These are phyloP conservation scores for Chrysoporthe puriensis DNA, from an alignment of 2,329 filamentous ascomycete genomes.

Conservation along the genomic window DNA sequence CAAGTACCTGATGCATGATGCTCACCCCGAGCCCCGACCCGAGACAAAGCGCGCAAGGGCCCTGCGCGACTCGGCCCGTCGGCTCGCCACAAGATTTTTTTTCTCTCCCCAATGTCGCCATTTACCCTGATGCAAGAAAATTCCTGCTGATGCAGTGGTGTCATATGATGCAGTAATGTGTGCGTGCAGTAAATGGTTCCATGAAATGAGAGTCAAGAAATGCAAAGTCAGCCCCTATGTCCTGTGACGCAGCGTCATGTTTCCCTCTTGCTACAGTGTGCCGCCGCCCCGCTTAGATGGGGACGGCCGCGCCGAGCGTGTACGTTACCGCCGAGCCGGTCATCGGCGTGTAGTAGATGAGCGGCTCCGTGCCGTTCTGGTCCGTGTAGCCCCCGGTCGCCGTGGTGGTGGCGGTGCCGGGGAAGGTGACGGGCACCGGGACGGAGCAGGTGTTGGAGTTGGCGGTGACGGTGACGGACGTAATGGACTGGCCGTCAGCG, in stretches of 20 bases:
- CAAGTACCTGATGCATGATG: background rate
- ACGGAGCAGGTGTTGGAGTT: conserved; percentile 57
- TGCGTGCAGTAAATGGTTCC: background rate
- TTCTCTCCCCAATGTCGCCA: background rate
- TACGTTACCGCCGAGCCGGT: conserved; percentile 49
- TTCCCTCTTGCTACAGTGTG: background rate
- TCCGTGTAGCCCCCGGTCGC: conserved; percentile 51
- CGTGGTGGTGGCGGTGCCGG: conserved; percentile 44
- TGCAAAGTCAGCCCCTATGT: conserved; percentile 1
- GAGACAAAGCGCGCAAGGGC: too few species aligned
- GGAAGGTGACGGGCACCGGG: conserved; percentile 59
- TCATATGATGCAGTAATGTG: background rate
- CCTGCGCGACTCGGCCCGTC: background rate
- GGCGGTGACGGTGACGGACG: conserved; percentile 53
- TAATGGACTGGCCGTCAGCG: conserved; percentile 48
- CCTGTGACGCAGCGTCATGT: background rate
- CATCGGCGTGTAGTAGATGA: conserved; percentile 54
- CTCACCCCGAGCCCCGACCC: background rate
- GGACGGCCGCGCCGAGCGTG: conserved; percentile 31
- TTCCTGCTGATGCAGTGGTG: background rate
- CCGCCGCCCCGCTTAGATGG: conserved; percentile 7
- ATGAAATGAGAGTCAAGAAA: conserved; percentile 6
- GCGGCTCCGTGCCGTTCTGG: conserved; percentile 57
- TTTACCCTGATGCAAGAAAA: background rate
- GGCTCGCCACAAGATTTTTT: background rate